phyloP scores from a whole-genome alignment of 2,329 filamentous ascomycete genomes.

The Trichoderma sp. region DNA sequence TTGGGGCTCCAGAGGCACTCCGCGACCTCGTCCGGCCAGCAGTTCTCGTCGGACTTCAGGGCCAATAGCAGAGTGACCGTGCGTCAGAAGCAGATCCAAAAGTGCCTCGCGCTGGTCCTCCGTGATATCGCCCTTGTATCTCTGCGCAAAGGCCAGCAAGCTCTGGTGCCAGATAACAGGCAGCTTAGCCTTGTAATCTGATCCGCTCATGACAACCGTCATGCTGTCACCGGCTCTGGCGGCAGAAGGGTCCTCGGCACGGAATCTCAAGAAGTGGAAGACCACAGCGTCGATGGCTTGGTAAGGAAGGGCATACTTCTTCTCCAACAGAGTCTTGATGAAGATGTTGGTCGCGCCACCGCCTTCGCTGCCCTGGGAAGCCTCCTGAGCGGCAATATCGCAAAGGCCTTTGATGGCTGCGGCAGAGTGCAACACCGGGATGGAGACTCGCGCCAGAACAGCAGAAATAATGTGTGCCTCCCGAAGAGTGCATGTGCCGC shows the following conservation, averaged over 20 bases:
- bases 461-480: conserved; percentile 91
- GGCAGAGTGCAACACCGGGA: conserved; percentile 89
- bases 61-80: conserved; percentile 85
- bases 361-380: conserved; percentile 77
- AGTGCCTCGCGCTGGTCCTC: conserved; percentile 92
- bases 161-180: conserved; percentile 98
- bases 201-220: conserved; percentile 46
- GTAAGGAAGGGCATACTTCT: conserved; percentile 94
- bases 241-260: conserved; percentile 64
- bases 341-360: conserved; percentile 94
- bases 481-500: conserved; percentile 84
- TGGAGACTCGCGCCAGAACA: conserved; percentile 79
- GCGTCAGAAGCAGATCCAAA: conserved; percentile 79
- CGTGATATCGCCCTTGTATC: conserved; percentile 94
- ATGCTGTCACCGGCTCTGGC: conserved; percentile 57
- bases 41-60: conserved; percentile 89
- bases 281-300: conserved; percentile 93
- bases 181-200: conserved; percentile 63
- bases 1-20: conserved; percentile 64
- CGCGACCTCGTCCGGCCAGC: conserved; percentile 82
- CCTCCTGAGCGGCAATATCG: conserved; percentile 91
- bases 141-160: conserved; percentile 85
- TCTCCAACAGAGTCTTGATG: conserved; percentile 89
- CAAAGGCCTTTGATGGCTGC: conserved; percentile 89
- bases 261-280: conserved; percentile 93